Evolutionary conservation across 352 stramenopile genomes (phyloP).

Genomic region (Phytophthora palmivora): DNA sequence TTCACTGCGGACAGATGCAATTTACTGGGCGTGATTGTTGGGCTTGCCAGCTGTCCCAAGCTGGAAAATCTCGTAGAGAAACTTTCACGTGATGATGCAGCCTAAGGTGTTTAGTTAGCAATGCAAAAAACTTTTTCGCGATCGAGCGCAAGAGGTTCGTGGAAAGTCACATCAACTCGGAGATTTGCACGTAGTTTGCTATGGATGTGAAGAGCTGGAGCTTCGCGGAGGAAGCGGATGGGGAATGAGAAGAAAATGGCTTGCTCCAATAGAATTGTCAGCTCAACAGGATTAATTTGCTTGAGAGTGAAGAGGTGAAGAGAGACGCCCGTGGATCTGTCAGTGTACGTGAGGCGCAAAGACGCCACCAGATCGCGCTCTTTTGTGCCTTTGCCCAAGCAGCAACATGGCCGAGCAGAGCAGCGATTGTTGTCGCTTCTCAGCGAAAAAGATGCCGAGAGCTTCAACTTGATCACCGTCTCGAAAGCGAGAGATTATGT

Average conservation of each 20-base stretch:
- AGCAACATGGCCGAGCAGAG: conserved; percentile 17
- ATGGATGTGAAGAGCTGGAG: conserved; percentile 21
- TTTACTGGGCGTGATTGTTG: conserved; percentile 6
- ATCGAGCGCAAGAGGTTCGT: conserved; percentile 10
- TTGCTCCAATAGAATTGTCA: conserved; percentile 2
- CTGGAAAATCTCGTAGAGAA: conserved; percentile 9
- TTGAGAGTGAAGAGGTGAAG: conserved; percentile 1
- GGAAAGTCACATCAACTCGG: conserved; percentile 34
- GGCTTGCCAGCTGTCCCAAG: conserved; percentile 28
- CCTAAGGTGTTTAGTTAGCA: conserved; percentile 5
- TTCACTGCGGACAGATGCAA: background rate
- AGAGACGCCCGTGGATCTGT: conserved; percentile 20
- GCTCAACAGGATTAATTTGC: conserved; percentile 24
- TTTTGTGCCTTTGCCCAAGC: conserved; percentile 22
- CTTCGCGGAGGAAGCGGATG: background rate
- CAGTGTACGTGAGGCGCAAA: conserved; percentile 23
- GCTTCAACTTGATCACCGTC: conserved; percentile 19
- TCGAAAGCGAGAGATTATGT: conserved; percentile 21
- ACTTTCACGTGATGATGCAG: conserved; percentile 6
- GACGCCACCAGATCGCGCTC: conserved; percentile 9
- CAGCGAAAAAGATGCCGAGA: conserved; percentile 8
- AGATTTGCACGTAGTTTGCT: conserved; percentile 29
- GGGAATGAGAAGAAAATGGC: conserved; percentile 1
- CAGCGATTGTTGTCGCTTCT: conserved; percentile 6
- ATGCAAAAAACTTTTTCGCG: background rate